phyloP scores from a whole-genome alignment of 768 basidiomycete genomes.

The Tylopilus intermedius region DNA sequence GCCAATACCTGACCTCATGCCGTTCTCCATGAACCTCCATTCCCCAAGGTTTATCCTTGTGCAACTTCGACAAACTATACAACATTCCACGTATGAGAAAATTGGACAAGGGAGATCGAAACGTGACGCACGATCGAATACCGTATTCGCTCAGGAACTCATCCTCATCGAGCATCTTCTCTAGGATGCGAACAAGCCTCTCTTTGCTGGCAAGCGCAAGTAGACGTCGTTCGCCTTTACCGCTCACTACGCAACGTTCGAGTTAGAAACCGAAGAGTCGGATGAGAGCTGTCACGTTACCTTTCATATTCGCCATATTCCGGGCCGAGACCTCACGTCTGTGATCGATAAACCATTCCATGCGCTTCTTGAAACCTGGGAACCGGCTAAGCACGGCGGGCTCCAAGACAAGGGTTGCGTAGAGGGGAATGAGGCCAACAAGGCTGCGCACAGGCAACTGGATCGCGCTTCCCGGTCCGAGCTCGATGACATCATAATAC shows the following conservation, averaged over 20 bases:
- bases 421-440: conserved; percentile 96
- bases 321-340: conserved; percentile 80
- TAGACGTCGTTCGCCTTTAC: conserved; percentile 81
- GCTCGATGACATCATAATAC: conserved; percentile 97
- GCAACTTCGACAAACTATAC: conserved; percentile 78
- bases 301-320: conserved; percentile 96
- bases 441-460: conserved; percentile 92
- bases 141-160: conserved; percentile 97
- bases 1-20: conserved; percentile 95
- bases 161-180: conserved; percentile 96
- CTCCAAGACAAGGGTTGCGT: conserved; percentile 91
- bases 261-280: neutral
- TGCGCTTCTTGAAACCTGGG: conserved; percentile 96
- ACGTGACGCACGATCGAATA: conserved; percentile 76
- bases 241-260: conserved; percentile 34
- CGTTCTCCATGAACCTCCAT: conserved; percentile 91
- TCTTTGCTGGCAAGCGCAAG: conserved; percentile 92
- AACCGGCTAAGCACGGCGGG: conserved; percentile 84
- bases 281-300: conserved; percentile 33
- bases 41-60: conserved; percentile 90
- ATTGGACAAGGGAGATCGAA: neutral
- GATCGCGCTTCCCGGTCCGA: conserved; percentile 74
- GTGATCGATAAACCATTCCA: conserved; percentile 98
- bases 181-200: conserved; percentile 76
- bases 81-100: conserved; percentile 8